A percentile compares a stretch with the other conserved stretches of the same genome.
These are phyloP conservation scores for Scedosporium aurantiacum DNA, from an alignment of 2,329 filamentous ascomycete species.

Conservation along the genomic window DNA sequence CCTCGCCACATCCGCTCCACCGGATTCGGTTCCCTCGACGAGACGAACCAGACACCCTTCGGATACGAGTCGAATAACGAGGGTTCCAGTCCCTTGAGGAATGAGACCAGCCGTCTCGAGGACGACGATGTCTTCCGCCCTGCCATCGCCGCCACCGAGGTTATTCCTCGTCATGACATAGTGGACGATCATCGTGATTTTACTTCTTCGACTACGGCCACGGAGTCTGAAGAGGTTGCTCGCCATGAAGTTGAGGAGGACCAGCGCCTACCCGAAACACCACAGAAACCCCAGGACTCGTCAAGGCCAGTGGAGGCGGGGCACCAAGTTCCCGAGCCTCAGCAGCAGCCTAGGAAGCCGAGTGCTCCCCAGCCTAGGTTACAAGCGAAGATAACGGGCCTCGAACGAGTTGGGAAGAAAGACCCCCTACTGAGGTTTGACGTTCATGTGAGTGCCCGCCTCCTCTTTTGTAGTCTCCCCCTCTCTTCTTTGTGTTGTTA, in stretches of 20 bases:
- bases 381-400: conserved; percentile 85
- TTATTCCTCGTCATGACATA: background rate
- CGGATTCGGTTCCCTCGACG: background rate
- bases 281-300: conserved; percentile 15
- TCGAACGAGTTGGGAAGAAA: conserved; percentile 90
- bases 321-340: background rate
- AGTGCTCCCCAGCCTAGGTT: conserved; percentile 67
- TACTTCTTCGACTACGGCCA: background rate
- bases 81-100: background rate
- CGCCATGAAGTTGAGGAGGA: background rate
- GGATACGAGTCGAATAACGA: conserved; percentile 1
- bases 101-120: background rate
- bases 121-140: background rate
- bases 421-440: conserved; percentile 92
- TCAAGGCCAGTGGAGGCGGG: conserved; percentile 12
- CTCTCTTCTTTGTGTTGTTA: too few relatives aligned
- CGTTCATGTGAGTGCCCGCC: conserved; percentile 59
- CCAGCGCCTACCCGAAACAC: conserved; percentile 11
- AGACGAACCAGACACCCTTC: conserved; percentile 5
- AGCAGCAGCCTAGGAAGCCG: conserved; percentile 39
- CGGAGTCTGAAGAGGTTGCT: background rate
- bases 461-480: too few relatives aligned
- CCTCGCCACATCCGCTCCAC: background rate
- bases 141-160: background rate
- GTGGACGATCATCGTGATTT: background rate